A percentile compares a stretch with the other conserved stretches of the same genome.
Conservation (phyloP, 83 land plant species). For the Larix sibirica region DNA sequence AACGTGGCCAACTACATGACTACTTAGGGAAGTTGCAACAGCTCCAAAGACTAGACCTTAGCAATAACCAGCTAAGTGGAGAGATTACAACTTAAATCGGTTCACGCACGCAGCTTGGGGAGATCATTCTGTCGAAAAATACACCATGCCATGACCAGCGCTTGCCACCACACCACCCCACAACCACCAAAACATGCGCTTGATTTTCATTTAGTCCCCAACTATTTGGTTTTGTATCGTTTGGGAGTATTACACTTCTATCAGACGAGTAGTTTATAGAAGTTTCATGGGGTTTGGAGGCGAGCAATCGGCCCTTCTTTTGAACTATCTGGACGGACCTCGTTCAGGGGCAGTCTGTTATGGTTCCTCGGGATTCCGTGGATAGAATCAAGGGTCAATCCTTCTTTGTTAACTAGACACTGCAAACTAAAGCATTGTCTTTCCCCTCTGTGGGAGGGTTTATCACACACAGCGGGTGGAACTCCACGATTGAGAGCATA, state of each 20-base stretch:
- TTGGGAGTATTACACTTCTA: slow-evolving; percentile 17
- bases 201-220: too few species aligned
- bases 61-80: too few species aligned
- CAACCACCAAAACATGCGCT: too few species aligned
- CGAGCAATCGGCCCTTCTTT: slow-evolving; percentile 20
- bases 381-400: neutral
- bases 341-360: neutral
- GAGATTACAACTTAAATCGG: too few species aligned
- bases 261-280: slow-evolving; percentile 7
- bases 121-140: too few species aligned
- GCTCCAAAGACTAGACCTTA: too few species aligned
- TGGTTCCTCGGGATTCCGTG: neutral
- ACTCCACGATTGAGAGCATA: neutral
- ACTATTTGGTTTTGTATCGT: slow-evolving; percentile 13
- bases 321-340: slow-evolving; percentile 8
- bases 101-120: too few species aligned
- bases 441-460: neutral
- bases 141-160: too few species aligned
- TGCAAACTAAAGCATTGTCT: neutral
- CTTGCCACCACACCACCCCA: too few species aligned
- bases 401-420: neutral
- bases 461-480: slow-evolving; percentile 13
- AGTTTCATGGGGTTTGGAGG: slow-evolving; percentile 27
- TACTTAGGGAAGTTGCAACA: too few species aligned
- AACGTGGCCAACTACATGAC: too few species aligned